Evolutionary conservation across 768 basidiomycete genomes (phyloP).

Genomic region (Russula sp.): DNA sequence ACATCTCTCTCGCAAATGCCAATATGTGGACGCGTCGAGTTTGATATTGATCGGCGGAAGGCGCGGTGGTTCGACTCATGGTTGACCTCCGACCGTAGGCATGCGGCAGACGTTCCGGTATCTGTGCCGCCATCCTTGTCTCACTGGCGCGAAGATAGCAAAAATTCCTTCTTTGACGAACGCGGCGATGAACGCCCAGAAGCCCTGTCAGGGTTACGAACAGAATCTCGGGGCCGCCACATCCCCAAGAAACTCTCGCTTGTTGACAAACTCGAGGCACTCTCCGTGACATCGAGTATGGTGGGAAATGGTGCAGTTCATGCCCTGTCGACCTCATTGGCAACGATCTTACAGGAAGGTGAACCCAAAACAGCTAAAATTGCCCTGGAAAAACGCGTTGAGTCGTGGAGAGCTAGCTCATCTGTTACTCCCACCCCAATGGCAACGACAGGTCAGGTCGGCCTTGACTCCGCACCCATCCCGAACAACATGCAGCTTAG

Average conservation of each 20-base stretch:
- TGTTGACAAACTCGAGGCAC: constrained; percentile 51
- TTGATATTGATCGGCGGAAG: constrained; percentile 70
- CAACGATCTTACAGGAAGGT: constrained; percentile 57
- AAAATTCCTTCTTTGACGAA: constrained; percentile 39
- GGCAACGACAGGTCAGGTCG: constrained; percentile 41
- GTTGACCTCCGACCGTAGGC: constrained; percentile 42
- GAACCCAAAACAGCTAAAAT: constrained; percentile 46
- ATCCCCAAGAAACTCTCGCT: constrained; percentile 62
- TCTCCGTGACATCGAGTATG: constrained; percentile 30
- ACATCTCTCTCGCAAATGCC: constrained; percentile 38
- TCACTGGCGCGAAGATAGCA: constrained; percentile 51
- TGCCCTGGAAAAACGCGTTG: constrained; percentile 50
- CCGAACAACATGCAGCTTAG: constrained; percentile 37
- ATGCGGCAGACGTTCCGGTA: constrained; percentile 36
- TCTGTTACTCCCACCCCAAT: constrained; percentile 42
- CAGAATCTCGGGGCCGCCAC: constrained; percentile 37
- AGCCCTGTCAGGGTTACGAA: neutral
- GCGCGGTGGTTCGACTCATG: constrained; percentile 78
- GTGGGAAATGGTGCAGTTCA: constrained; percentile 15
- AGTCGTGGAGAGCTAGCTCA: constrained; percentile 59
- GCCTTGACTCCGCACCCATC: constrained; percentile 45
- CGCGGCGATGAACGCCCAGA: constrained; percentile 33
- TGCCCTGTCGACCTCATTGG: constrained; percentile 34
- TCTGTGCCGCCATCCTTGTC: constrained; percentile 39
- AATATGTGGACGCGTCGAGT: constrained; percentile 75